Evolutionary conservation across 257 asterid genomes (phyloP).

Genomic region (Penstemon davidsonii): DNA sequence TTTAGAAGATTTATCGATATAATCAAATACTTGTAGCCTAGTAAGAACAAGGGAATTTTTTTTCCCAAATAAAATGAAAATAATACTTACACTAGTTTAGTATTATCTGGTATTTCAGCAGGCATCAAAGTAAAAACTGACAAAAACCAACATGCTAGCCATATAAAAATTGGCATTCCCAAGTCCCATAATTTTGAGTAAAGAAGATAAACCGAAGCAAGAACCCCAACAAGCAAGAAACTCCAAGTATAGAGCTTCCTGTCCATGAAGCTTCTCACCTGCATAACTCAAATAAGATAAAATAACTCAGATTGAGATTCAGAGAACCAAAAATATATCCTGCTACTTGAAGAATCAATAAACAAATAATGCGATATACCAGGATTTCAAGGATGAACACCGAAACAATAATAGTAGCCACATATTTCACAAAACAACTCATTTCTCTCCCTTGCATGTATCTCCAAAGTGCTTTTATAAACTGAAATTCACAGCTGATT

Average conservation of each 20-base stretch:
- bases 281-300: conserved; percentile 30
- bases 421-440: conserved; percentile 48
- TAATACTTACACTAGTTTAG: conserved; percentile 72
- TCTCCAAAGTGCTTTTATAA: conserved; percentile 65
- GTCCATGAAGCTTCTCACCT: conserved; percentile 90
- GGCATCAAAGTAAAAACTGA: conserved; percentile 93
- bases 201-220: conserved; percentile 63
- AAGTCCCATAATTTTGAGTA: conserved; percentile 54
- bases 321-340: conserved; percentile 15
- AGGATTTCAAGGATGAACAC: conserved; percentile 83
- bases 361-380: conserved; percentile 45
- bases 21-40: background rate
- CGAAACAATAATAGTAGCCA: conserved; percentile 50
- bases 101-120: conserved; percentile 97
- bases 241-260: conserved; percentile 88
- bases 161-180: conserved; percentile 59
- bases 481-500: conserved; percentile 72
- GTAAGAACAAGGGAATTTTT: background rate
- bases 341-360: conserved; percentile 22
- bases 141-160: conserved; percentile 78
- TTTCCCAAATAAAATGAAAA: background rate
- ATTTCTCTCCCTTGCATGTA: conserved; percentile 44
- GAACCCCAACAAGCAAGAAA: conserved; percentile 68
- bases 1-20: background rate
- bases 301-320: conserved; percentile 25